phyloP scores from a whole-genome alignment of 2,329 filamentous ascomycete species.

The Orbilia blumenaviensis region DNA sequence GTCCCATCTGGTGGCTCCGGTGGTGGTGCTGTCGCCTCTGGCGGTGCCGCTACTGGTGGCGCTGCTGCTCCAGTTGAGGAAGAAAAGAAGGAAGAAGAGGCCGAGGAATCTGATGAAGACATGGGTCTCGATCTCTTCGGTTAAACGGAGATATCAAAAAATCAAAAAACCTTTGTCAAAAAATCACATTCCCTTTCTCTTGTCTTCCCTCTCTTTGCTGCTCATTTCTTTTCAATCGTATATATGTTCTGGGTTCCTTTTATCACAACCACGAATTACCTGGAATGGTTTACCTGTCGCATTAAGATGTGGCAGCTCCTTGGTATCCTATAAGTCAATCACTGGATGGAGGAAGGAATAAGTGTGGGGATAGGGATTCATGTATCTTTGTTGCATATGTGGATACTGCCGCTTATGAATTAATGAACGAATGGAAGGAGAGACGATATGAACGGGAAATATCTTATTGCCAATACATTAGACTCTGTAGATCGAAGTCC shows the following conservation, averaged over 20 bases:
- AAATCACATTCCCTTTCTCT: background rate
- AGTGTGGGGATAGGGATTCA: constrained; percentile 1
- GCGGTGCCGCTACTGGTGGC: constrained; percentile 72
- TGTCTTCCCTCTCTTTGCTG: constrained; percentile 7
- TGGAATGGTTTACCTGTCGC: background rate
- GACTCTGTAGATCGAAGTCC: background rate
- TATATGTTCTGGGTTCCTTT: constrained; percentile 50
- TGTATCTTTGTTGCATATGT: constrained; percentile 32
- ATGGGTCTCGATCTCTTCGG: constrained; percentile 75
- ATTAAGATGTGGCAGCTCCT: background rate
- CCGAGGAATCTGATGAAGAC: constrained; percentile 80
- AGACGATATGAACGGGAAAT: constrained; percentile 27
- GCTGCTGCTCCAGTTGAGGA: constrained; percentile 72
- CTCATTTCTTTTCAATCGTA: constrained; percentile 33
- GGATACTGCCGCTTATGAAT: constrained; percentile 25
- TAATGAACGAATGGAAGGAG: constrained; percentile 40
- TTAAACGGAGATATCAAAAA: constrained; percentile 29
- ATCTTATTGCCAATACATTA: background rate
- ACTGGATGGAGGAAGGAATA: constrained; percentile 3
- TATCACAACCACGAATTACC: constrained; percentile 1
- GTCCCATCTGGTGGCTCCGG: constrained; percentile 90
- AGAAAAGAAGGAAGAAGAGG: constrained; percentile 79
- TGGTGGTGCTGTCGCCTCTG: constrained; percentile 73
- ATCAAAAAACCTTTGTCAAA: background rate
- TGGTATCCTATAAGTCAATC: constrained; percentile 9